These are phyloP conservation scores for Scenedesmus sp. DNA, from an alignment of 163 green algal species.

Conservation along the genomic window DNA sequence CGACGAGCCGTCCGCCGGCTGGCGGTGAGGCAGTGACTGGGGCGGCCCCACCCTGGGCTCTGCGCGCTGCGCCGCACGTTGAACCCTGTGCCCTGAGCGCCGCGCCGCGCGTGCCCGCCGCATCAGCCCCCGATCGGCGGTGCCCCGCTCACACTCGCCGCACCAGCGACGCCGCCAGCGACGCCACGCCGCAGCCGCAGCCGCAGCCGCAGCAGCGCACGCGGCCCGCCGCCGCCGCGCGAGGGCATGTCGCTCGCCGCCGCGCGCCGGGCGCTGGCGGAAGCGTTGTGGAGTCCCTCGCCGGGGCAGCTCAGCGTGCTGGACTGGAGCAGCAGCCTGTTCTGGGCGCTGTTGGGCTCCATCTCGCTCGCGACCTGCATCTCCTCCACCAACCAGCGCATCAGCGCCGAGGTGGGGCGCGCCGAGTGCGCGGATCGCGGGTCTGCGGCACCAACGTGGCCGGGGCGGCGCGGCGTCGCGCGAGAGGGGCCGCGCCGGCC, in stretches of 20 bases:
- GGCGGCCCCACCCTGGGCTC: too few species aligned
- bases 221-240: background rate
- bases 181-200: too few species aligned
- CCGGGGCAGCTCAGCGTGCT: background rate
- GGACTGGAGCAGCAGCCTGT: background rate
- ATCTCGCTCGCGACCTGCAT: constrained; percentile 19
- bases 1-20: too few species aligned
- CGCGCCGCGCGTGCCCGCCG: too few species aligned
- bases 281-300: constrained; percentile 15
- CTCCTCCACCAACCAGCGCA: constrained; percentile 12
- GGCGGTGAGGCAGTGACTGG: too few species aligned
- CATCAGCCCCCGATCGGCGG: too few species aligned
- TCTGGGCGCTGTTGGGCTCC: constrained; percentile 21
- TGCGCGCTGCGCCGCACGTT: too few species aligned
- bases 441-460: background rate
- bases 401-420: constrained; percentile 1
- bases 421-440: background rate
- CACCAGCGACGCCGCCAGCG: too few species aligned
- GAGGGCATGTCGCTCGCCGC: background rate
- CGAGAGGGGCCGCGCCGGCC: background rate
- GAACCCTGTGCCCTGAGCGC: too few species aligned
- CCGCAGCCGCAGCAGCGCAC: background rate
- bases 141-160: too few species aligned
- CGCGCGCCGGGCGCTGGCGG: background rate
- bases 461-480: background rate